Conservation (phyloP, 345 rosid species). For the Gynandropsis gynandra region DNA sequence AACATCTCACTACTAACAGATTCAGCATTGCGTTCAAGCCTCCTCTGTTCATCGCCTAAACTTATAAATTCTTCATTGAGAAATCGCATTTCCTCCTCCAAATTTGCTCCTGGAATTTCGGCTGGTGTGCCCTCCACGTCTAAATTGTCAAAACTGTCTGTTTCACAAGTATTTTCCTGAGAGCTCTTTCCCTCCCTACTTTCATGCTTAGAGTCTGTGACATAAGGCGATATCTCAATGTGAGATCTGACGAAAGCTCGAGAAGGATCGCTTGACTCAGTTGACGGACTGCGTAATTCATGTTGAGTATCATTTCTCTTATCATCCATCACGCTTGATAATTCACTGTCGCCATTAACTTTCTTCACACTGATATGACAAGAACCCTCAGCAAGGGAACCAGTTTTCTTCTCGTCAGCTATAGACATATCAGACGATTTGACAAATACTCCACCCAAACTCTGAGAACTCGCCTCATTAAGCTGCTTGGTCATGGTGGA, state of each 20-base stretch:
- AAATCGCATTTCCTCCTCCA: conserved; percentile 66
- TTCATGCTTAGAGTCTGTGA: conserved; percentile 28
- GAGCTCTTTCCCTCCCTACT: conserved; percentile 20
- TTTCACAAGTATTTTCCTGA: conserved; percentile 10
- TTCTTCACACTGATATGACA: conserved; percentile 18
- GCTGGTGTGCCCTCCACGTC: conserved; percentile 25
- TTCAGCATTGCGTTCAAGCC: conserved; percentile 88
- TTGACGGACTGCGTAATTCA: conserved; percentile 17
- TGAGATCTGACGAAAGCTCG: conserved; percentile 20
- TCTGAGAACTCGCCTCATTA: conserved; percentile 23
- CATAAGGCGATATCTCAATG: conserved; percentile 20
- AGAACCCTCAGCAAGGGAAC: conserved; percentile 24
- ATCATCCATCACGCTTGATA: conserved; percentile 8
- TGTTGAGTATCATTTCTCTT: conserved; percentile 13
- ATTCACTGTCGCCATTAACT: conserved; percentile 17
- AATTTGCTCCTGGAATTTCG: conserved; percentile 40
- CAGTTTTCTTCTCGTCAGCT: conserved; percentile 28
- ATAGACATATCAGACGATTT: conserved; percentile 20
- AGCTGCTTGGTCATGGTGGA: conserved; percentile 27
- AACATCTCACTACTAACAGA: conserved; percentile 94
- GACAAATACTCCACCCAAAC: conserved; percentile 23
- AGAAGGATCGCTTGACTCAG: conserved; percentile 29
- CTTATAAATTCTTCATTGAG: conserved; percentile 47
- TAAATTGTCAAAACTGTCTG: conserved; percentile 23
- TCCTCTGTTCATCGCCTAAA: conserved; percentile 79